Evolutionary conservation across 345 rosid genomes (phyloP), one percentile per base, ranked within the genome.

Genomic region (Bruguiera sexangula): DNA sequence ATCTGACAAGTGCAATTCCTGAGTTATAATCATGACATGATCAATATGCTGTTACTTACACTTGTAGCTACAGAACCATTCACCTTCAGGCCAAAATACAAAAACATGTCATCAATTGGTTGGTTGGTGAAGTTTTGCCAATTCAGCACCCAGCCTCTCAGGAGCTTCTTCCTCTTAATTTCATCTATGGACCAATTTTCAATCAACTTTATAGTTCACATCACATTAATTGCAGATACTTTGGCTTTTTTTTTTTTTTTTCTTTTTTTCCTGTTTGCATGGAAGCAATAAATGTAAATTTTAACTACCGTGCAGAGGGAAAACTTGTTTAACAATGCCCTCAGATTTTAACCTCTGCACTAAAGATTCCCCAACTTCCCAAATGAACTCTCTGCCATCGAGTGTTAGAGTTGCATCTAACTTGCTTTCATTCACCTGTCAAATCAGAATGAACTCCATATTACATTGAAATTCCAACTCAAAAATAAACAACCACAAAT

Each of bases 61-160:
- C 24, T 8, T 16, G 52, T 8, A 51, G 58, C 32, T 10, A 29
- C n/a, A 60, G 29, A 50, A 18, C 62, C 69, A 63, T 34, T 76
- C 71, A 94, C 97, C 95, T 91, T 94, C 65, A 89, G 71, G 36
- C 97, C 98, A 43, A 81, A 91, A 76, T 94, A 94, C 6, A 85
- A 85, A 86, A 89, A 91, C 73, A 91, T 82, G 66, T 88, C 90
- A 86, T 94, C 98, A 69, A 87, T 79, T 62, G 94, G 95, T 78
- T 91, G 96, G 60, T 76, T 73, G 61, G 96, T 91, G 66, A 81
- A 76, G 80, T 91, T 87, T 82, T 82, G 75, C 88, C 87, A 85
- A 69, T 89, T 87, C 68, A 91, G 71, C 18, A 91, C 97, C 98
- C 98, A 94, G 64, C 52, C 81, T 78, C 78, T 75, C 72, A 89